phyloP scores from a whole-genome alignment of 2,329 filamentous ascomycete species.

The Clonostachys rosea region DNA sequence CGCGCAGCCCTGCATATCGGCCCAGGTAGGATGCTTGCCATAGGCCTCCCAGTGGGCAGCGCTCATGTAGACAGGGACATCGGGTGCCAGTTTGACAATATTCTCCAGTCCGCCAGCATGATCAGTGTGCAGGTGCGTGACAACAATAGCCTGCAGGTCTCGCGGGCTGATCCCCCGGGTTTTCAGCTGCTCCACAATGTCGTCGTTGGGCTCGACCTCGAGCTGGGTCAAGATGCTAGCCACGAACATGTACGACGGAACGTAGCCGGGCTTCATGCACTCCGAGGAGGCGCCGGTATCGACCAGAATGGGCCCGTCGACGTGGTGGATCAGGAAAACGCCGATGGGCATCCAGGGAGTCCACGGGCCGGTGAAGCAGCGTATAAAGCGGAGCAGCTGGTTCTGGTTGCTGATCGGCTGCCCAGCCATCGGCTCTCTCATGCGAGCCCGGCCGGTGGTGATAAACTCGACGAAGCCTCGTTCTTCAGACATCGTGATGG shows the following conservation, averaged over 20 bases:
- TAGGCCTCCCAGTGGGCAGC: constrained; percentile 17
- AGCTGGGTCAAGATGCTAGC: background rate
- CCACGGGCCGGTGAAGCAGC: constrained; percentile 10
- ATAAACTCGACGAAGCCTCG: constrained; percentile 1
- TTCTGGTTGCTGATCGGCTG: constrained; percentile 9
- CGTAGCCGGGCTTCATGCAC: constrained; percentile 10
- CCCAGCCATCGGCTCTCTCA: constrained; percentile 6
- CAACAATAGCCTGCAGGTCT: constrained; percentile 16
- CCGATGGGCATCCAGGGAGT: constrained; percentile 10
- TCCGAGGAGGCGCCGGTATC: constrained; percentile 12
- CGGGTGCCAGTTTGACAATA: constrained; percentile 12
- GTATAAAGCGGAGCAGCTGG: constrained; percentile 10
- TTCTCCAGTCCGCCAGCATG: constrained; percentile 17
- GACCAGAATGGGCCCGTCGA: constrained; percentile 11
- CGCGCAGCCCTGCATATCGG: constrained; percentile 16
- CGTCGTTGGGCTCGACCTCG: constrained; percentile 7
- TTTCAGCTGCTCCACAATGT: constrained; percentile 9
- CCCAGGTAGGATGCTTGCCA: constrained; percentile 15
- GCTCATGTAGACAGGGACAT: constrained; percentile 15
- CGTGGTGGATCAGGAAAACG: constrained; percentile 12
- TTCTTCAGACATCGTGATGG: too few relatives aligned
- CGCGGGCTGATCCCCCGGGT: constrained; percentile 7
- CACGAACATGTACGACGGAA: constrained; percentile 4
- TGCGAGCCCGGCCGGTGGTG: constrained; percentile 11
- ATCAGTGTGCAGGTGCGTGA: constrained; percentile 20